A percentile compares a stretch with the other conserved stretches of the same genome.
Evolutionary conservation across 2,329 filamentous ascomycete species (phyloP).

Genomic region (Escovopsis sp.): DNA sequence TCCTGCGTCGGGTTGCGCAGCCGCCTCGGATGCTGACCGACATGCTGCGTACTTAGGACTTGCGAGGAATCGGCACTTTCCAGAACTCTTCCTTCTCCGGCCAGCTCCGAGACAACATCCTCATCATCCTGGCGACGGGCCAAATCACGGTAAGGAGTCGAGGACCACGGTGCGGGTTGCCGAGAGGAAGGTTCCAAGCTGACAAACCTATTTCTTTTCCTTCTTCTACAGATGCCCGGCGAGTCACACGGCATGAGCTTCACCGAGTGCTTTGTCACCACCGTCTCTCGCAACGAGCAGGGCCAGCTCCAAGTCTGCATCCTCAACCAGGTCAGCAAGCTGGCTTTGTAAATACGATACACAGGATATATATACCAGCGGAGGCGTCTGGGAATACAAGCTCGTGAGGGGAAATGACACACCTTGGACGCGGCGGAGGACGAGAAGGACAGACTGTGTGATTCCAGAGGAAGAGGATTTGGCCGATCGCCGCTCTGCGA

Average conservation of each 20-base stretch:
- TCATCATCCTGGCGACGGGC: constrained; percentile 81
- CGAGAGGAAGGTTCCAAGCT: neutral
- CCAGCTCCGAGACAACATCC: constrained; percentile 62
- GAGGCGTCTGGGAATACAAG: constrained; percentile 1
- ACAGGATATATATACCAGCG: neutral
- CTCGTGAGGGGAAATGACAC: constrained; percentile 2
- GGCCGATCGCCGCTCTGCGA: no score
- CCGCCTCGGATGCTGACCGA: neutral
- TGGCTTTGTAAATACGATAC: constrained; percentile 46
- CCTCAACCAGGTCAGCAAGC: constrained; percentile 81
- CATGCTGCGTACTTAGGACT: constrained; percentile 36
- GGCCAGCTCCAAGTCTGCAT: constrained; percentile 28
- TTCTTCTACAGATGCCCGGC: constrained; percentile 55
- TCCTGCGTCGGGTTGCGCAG: neutral
- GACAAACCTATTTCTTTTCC: neutral
- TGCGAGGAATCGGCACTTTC: constrained; percentile 78
- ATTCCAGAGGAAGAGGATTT: no score
- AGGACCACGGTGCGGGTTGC: no score
- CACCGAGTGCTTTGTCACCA: constrained; percentile 68
- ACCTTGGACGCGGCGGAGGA: neutral
- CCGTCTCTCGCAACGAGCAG: constrained; percentile 44
- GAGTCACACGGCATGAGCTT: constrained; percentile 81
- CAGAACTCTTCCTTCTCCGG: constrained; percentile 64
- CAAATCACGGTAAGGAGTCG: constrained; percentile 50
- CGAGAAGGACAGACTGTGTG: no score